Evolutionary conservation across 2,329 filamentous ascomycete species (phyloP), one percentile per base, ranked within the genome.

Genomic region (Cladosporium halotolerans): DNA sequence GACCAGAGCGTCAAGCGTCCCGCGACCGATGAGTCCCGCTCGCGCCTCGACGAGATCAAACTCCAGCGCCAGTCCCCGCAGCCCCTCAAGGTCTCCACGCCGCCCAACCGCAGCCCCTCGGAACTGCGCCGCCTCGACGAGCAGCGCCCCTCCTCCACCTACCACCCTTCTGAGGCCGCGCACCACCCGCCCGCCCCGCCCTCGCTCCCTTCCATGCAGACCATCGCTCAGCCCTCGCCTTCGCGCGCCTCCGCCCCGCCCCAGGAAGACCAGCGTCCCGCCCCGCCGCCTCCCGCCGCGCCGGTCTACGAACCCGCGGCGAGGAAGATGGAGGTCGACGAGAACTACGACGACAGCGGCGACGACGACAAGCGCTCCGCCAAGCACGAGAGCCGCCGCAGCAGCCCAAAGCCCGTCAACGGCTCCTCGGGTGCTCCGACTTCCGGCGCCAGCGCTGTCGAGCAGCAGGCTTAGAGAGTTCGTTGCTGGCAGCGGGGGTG

Each of bases 241-340:
- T 58, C 62, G 53, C 77, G 79, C n/a, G 77, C 79, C 67, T 72
- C 79, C 42, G 76, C 79, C 49, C 68, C 69, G 55, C 65, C 70
- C 57, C 72, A 73, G 52, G 71, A 74, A 55, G 73, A 76, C 58
- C 70, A 72, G 34, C 67, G 69, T 8, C 68, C 57, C 36, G 53
- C 57, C 18, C 56, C 58, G 10, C 60, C 61, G 9, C 56, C 59
- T 32, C 56, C 61, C 10, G 66, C 72, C 39, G 55, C 58, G 68
- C 72, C 45, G 14, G 70, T 77, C 14, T 84, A 84, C 54, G 92
- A 97, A 72, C 88, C 90, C 50, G 90, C 93, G 33, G 89, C 90
- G 16, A 81, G 93, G 18, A 95, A 95, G 71, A 95, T 99, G 83
- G 92, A 97, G 6, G 88, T 97, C 16, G 91, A 99, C 62, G 93